Percentiles rank a stretch among this genome's conserved stretches.
Evolutionary conservation across 495 filamentous ascomycete species (phyloP).

Genomic region (Lineolata rhizophorae): DNA sequence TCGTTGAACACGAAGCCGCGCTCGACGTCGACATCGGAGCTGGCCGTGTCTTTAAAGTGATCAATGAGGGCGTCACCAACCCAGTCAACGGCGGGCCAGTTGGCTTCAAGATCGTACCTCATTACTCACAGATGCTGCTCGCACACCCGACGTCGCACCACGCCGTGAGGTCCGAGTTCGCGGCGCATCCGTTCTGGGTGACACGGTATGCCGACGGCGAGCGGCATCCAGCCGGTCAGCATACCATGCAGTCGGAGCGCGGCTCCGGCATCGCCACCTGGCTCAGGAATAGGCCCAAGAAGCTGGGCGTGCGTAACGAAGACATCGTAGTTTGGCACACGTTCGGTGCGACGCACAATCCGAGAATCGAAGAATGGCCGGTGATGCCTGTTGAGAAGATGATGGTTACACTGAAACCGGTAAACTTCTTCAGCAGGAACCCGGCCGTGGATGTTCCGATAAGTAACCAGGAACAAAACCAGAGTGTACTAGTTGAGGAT

Average conservation of each 20-base stretch:
- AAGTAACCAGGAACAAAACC: conserved; percentile 7
- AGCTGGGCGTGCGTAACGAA: conserved; percentile 7
- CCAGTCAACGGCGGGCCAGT: conserved; percentile 12
- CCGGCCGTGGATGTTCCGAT: conserved; percentile 11
- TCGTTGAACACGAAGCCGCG: conserved; percentile 5
- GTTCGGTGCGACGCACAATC: conserved; percentile 14
- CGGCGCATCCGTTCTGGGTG: conserved; percentile 15
- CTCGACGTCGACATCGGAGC: conserved; percentile 7
- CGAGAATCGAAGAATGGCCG: conserved; percentile 13
- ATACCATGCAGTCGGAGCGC: conserved; percentile 11
- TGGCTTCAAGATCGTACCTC: conserved; percentile 15
- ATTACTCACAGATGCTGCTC: conserved; percentile 15
- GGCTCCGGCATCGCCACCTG: conserved; percentile 6
- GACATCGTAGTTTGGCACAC: conserved; percentile 14
- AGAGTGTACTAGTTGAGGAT: conserved; percentile 12
- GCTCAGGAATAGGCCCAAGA: conserved; percentile 4
- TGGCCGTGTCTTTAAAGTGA: conserved; percentile 12
- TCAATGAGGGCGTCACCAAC: conserved; percentile 12
- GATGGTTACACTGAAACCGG: conserved; percentile 11
- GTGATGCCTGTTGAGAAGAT: conserved; percentile 14
- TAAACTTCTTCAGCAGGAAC: conserved; percentile 12
- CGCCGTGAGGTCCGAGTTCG: conserved; percentile 9
- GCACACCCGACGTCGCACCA: conserved; percentile 7
- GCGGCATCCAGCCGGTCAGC: conserved; percentile 11
- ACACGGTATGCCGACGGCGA: conserved; percentile 16